phyloP scores from a whole-genome alignment of 1,139 yeast genomes.

The Torulaspora globosa region DNA sequence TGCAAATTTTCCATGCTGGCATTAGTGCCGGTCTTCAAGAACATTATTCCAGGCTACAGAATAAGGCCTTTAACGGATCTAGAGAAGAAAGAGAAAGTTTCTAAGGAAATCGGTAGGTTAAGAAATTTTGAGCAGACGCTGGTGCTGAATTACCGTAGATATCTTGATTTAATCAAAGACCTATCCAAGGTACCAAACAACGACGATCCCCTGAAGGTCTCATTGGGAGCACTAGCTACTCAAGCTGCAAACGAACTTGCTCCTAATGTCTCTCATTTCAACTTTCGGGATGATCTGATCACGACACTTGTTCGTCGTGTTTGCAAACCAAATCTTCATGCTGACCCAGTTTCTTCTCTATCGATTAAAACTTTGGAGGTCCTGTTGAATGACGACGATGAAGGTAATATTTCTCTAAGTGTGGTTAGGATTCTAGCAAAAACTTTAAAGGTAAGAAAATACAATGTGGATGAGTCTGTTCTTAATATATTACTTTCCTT shows the following conservation, averaged over 20 bases:
- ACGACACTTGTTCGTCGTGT: conserved; percentile 62
- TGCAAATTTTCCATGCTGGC: conserved; percentile 74
- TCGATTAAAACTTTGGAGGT: conserved; percentile 65
- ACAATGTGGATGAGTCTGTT: conserved; percentile 78
- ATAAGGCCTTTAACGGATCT: conserved; percentile 77
- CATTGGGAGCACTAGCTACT: conserved; percentile 33
- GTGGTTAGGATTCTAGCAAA: conserved; percentile 63
- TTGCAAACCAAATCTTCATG: conserved; percentile 50
- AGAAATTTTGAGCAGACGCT: conserved; percentile 78
- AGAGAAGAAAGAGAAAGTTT: conserved; percentile 76
- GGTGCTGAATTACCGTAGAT: conserved; percentile 65
- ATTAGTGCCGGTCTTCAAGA: conserved; percentile 77
- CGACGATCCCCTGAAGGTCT: conserved; percentile 42
- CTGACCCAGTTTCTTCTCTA: conserved; percentile 47
- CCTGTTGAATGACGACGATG: conserved; percentile 64
- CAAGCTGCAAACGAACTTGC: conserved; percentile 74
- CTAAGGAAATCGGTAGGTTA: conserved; percentile 72
- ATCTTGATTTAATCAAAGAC: conserved; percentile 52
- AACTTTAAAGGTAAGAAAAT: conserved; percentile 68
- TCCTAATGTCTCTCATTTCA: conserved; percentile 69
- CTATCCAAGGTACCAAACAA: conserved; percentile 39
- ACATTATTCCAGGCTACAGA: conserved; percentile 81
- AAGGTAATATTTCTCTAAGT: conserved; percentile 79
- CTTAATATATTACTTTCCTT: conserved; percentile 69
- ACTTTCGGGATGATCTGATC: conserved; percentile 69